Evolutionary conservation across 345 rosid species (phyloP).

Genomic region (Rubroshorea leprosula): DNA sequence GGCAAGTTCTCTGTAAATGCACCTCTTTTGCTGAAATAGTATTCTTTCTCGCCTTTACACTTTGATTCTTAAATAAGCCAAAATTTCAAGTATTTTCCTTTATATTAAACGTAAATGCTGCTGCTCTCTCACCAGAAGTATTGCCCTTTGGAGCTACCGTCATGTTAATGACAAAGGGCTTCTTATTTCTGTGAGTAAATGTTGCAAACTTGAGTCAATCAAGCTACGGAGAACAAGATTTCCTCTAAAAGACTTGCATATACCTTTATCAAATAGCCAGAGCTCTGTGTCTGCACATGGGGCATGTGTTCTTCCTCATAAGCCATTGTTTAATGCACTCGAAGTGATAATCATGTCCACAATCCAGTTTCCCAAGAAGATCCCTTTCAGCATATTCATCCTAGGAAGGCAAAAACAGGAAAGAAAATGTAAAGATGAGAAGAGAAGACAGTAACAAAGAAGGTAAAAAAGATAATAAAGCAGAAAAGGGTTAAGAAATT

Average conservation of each 20-base stretch:
- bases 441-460: neutral
- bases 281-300: constrained; percentile 32
- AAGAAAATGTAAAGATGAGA: neutral
- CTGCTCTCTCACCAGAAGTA: too few species aligned
- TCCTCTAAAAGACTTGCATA: neutral
- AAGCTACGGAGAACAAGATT: too few species aligned
- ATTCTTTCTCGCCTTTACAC: too few species aligned
- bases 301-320: constrained; percentile 29
- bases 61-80: too few species aligned
- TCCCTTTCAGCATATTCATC: constrained; percentile 31
- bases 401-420: constrained; percentile 11
- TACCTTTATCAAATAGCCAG: neutral
- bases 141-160: too few species aligned
- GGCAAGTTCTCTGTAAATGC: too few species aligned
- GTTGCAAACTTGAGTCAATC: too few species aligned
- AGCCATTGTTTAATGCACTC: constrained; percentile 37
- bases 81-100: too few species aligned
- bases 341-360: constrained; percentile 35
- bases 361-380: constrained; percentile 26
- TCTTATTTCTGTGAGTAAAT: too few species aligned
- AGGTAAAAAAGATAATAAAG: neutral
- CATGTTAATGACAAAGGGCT: too few species aligned
- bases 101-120: too few species aligned
- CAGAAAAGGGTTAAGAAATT: neutral
- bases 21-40: too few species aligned